Evolutionary conservation across 352 stramenopile genomes (phyloP), one percentile per base, ranked within the genome.

Genomic region (Phytophthora citricola): DNA sequence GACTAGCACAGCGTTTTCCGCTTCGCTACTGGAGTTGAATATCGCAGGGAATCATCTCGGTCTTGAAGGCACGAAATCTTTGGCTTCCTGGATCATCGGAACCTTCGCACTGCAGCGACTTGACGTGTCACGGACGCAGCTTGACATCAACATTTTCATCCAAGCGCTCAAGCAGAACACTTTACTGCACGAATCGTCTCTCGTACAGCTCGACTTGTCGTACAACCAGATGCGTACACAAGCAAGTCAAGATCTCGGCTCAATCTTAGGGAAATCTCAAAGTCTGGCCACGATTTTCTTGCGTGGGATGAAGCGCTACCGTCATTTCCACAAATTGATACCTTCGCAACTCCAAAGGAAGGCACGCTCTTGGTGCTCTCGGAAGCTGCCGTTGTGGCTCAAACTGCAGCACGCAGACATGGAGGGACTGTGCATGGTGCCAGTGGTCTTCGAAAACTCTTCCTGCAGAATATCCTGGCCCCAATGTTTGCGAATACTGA

Each of bases 401-500:
- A 76, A 49, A 63, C 56, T 11, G 62, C 69, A 54, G 51, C 41
- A 11, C 52, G 58, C n/a, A 61, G 54, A 11, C 50, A 59, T 41
- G 63, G 69, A 32, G 17, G 45, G 4, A 54, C 26, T 24, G 65
- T 69, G 5, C 64, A 75, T 34, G 54, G 67, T 7, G 71, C 73
- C 1, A 44, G 71, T 40, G 80, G 83, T 0, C 63, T 90, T 54
- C 78, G 73, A 5, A 82, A 81, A 58, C 47, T 58, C 7, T 82
- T 86, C 38, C 22, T 94, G 36, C 56, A 65, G 11, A 79, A 82
- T 29, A 89, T 94, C 6, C 49, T 93, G 11, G 66, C 66, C 1
- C 83, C 83, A 2, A 90, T 90, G 83, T 89, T 93, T 11, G 68
- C 78, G 14, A 93, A 93, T 59, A 74, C 66, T 2, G 67, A 71